Evolutionary conservation across 371 early-diverging fungal genomes (phyloP).

Genomic region (Mucor velutinosus): DNA sequence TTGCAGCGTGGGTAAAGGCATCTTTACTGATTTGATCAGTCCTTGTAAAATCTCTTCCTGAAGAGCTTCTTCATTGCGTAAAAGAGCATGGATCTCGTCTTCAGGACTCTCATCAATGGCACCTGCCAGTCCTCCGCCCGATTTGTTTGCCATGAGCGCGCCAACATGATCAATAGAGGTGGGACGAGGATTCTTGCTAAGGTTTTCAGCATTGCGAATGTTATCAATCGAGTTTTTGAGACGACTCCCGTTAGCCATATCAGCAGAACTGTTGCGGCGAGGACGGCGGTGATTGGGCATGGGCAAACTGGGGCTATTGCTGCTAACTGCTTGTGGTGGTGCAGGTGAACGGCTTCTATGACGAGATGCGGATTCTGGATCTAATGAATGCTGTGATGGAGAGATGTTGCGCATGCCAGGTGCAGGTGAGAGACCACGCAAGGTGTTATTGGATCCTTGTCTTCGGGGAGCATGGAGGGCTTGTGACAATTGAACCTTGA

Average conservation of each 20-base stretch:
- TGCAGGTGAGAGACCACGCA: constrained; percentile 35
- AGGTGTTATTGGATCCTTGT: constrained; percentile 28
- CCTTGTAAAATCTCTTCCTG: constrained; percentile 89
- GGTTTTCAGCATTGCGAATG: constrained; percentile 38
- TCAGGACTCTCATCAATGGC: constrained; percentile 46
- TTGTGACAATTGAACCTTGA: constrained; percentile 54
- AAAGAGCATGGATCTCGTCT: constrained; percentile 55
- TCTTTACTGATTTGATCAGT: constrained; percentile 84
- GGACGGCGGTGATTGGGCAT: constrained; percentile 12
- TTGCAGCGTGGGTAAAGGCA: constrained; percentile 85
- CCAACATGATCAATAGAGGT: constrained; percentile 46
- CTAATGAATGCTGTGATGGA: constrained; percentile 35
- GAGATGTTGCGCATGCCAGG: constrained; percentile 39
- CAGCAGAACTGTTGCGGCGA: constrained; percentile 52
- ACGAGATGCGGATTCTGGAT: constrained; percentile 18
- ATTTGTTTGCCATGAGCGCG: constrained; percentile 21
- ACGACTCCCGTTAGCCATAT: constrained; percentile 28
- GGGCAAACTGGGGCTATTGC: background rate
- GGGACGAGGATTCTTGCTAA: constrained; percentile 41
- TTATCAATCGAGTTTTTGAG: constrained; percentile 43
- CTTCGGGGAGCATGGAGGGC: constrained; percentile 39
- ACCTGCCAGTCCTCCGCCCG: constrained; percentile 24
- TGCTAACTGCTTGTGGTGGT: background rate
- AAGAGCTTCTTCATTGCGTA: constrained; percentile 74
- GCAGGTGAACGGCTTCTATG: constrained; percentile 24